phyloP scores from a whole-genome alignment of 371 early-diverging fungal genomes.

The Mortierella sp. region DNA sequence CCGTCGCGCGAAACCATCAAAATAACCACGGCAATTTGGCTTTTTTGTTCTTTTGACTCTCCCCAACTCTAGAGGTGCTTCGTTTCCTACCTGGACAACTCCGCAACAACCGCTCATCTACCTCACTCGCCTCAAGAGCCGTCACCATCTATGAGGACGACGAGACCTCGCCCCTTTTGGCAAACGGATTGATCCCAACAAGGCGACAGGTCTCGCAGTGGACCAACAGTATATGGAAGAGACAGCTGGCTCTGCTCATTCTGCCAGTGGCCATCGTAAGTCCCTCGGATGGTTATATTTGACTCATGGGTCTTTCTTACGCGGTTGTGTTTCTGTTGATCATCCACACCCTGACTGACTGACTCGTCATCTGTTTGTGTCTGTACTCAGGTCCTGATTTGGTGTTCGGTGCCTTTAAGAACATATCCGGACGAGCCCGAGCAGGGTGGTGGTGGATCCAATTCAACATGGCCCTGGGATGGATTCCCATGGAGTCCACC shows the following conservation, averaged over 20 bases:
- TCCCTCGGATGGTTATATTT: neutral
- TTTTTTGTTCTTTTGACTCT: neutral
- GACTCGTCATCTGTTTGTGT: neutral
- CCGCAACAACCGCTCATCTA: slow-evolving; percentile 49
- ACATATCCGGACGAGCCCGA: slow-evolving; percentile 48
- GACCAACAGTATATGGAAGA: slow-evolving; percentile 61
- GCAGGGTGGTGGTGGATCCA: slow-evolving; percentile 17
- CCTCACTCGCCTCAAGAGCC: slow-evolving; percentile 50
- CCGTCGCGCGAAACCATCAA: neutral
- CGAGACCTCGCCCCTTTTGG: slow-evolving; percentile 57
- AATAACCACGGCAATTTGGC: neutral
- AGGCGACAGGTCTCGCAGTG: slow-evolving; percentile 57
- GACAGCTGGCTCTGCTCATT: slow-evolving; percentile 54
- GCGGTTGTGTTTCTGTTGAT: too few species aligned
- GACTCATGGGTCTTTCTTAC: too few species aligned
- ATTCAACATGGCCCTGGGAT: slow-evolving; percentile 45
- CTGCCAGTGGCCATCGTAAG: slow-evolving; percentile 60
- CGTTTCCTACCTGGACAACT: slow-evolving; percentile 46
- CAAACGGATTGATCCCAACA: slow-evolving; percentile 55
- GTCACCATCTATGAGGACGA: slow-evolving; percentile 56
- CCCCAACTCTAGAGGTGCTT: slow-evolving; percentile 24
- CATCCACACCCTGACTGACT: too few species aligned
- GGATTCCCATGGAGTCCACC: slow-evolving; percentile 26
- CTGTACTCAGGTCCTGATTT: slow-evolving; percentile 33
- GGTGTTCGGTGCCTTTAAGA: slow-evolving; percentile 49